These are phyloP conservation scores for Fusarium paranaense DNA, from an alignment of 2,329 filamentous ascomycete genomes.

Conservation along the genomic window DNA sequence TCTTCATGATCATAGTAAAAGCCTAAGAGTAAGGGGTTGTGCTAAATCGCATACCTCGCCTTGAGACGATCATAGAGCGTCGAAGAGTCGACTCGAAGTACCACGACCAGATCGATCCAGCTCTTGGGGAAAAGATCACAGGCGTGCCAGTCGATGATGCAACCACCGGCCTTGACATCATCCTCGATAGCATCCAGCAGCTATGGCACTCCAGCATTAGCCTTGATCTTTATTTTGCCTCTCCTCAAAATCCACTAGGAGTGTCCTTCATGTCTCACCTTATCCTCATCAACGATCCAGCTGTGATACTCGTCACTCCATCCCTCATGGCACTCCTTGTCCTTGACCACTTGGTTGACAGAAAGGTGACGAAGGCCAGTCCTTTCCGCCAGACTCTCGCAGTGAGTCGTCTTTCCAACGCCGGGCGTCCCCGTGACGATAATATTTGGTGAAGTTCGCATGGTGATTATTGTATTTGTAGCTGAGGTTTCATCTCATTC, in stretches of 20 bases:
- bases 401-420: conserved; percentile 94
- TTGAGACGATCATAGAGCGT: conserved; percentile 86
- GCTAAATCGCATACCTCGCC: conserved; percentile 66
- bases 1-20: not conserved
- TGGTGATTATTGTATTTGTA: conserved; percentile 40
- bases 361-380: conserved; percentile 85
- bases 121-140: conserved; percentile 94
- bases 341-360: conserved; percentile 92
- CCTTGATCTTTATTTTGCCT: not conserved
- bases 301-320: conserved; percentile 87
- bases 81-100: conserved; percentile 83
- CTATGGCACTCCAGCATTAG: conserved; percentile 53
- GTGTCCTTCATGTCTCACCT: conserved; percentile 65
- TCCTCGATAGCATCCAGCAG: conserved; percentile 91
- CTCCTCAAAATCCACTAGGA: not conserved
- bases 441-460: conserved; percentile 80
- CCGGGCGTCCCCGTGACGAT: conserved; percentile 96
- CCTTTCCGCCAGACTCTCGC: conserved; percentile 80
- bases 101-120: conserved; percentile 95
- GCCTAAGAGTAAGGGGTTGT: not conserved
- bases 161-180: conserved; percentile 81
- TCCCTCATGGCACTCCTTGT: conserved; percentile 86
- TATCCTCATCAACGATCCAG: conserved; percentile 97
- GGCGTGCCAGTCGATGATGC: conserved; percentile 97
- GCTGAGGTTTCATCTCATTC: not conserved